Evolutionary conservation across 2,329 filamentous ascomycete species (phyloP).

Genomic region (Metarhizium robertsii): DNA sequence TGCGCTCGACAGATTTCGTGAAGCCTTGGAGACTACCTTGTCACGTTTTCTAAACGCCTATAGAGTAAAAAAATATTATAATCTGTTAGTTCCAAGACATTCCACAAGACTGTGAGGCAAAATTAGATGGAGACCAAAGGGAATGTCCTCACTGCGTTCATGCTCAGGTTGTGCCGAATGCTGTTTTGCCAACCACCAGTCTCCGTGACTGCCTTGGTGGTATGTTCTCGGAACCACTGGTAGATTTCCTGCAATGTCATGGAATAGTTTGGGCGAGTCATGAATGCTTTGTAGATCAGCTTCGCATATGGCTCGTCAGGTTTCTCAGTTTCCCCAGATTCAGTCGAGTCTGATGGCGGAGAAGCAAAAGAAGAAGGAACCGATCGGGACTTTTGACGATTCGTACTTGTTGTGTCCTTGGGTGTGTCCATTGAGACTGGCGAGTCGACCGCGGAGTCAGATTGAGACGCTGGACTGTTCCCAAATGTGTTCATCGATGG

Average conservation of each 20-base stretch:
- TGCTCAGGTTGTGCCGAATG: conserved; percentile 89
- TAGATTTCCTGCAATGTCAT: conserved; percentile 85
- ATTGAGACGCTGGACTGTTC: conserved; percentile 1
- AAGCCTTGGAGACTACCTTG: conserved; percentile 17
- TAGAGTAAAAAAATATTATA: neutral
- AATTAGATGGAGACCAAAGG: neutral
- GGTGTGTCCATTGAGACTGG: conserved; percentile 5
- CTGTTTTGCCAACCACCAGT: conserved; percentile 89
- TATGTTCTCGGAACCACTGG: conserved; percentile 78
- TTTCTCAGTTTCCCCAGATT: conserved; percentile 12
- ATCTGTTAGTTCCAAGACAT: neutral
- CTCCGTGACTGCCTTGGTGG: conserved; percentile 67
- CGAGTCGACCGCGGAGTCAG: conserved; percentile 5
- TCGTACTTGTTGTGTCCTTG: neutral
- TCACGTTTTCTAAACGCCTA: conserved; percentile 34
- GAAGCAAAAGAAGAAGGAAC: neutral
- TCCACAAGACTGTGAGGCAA: neutral
- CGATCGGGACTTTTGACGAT: neutral
- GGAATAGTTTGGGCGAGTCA: conserved; percentile 53
- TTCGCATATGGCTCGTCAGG: conserved; percentile 66
- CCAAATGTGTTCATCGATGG: conserved; percentile 8
- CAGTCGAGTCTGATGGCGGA: conserved; percentile 17
- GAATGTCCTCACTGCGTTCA: conserved; percentile 65
- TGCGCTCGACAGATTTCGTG: neutral
- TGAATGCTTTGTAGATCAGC: conserved; percentile 69